Evolutionary conservation across 257 asterid genomes (phyloP), one percentile per base, ranked within the genome.

Genomic region (Thymus mandschuricus): DNA sequence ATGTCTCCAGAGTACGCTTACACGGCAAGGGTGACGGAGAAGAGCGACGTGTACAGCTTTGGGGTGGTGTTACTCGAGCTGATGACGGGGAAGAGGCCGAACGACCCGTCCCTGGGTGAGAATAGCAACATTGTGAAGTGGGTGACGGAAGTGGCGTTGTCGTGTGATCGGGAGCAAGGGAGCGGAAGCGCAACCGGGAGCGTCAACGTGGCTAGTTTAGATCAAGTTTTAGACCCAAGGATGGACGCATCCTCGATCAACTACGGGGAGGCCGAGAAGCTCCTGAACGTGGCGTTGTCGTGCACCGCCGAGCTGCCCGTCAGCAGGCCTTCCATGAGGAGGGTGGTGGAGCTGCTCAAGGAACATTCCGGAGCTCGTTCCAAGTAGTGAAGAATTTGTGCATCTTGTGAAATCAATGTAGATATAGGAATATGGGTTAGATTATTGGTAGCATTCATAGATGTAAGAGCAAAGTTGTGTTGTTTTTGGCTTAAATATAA

Each of bases 11-110:
- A 90, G 60, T 90, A 90, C 66, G 92, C 84, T 0, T 88, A 90
- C 78, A 90, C 95, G 0, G 10, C 77, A 79, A 88, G 83, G 65
- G 86, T 90, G 9, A 88, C 86, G 0, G 92, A 84, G 81, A 90
- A 88, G 79, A 88, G 96, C 41, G 96, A 90, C n/a, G 95, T 90
- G 3, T 90, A 90, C 58, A 89, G 96, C 75, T 89, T 82, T 3
- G 96, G 96, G 1, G 86, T 89, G 49, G 86, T 89, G 79, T 52
- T 90, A n/a, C 40, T 90, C 80, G 96, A 90, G 68, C 78, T 90
- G 31, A 56, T 90, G 49, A 83, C 83, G 0, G 92, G 95, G 35
- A 88, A 75, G 77, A 76, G 81, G 82, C 88, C 92, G 5, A 83
- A 78, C 44, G 91, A 88, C 49, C 66, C 73, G 8, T 80, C 62